Evolutionary conservation across 2,329 filamentous ascomycete genomes (phyloP), one percentile per base, ranked within the genome.

Genomic region (Hyphodiscus sp.): DNA sequence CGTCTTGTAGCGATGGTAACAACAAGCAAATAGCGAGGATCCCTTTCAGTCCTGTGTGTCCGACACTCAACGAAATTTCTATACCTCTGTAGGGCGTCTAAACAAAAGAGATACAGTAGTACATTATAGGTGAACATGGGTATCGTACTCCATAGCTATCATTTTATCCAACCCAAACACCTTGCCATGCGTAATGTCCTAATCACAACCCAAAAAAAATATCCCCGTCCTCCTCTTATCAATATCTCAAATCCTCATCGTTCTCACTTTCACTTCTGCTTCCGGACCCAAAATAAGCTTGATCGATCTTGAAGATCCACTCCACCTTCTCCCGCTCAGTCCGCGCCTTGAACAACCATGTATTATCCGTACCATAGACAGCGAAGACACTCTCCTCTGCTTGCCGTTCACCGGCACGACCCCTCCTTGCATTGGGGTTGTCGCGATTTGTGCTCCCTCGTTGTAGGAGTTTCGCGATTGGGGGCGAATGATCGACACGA

Each of bases 251-350:
- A 45, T 55, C 51, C 10, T 58, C 61, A 47, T 55, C 61, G 46
- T 52, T 55, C 10, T 47, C 56, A 41, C 49, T 46, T 10, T 52
- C 52, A 33, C 52, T 61, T 2, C 53, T 58, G 33, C 49, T 59
- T 11, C 61, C 60, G 19, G 56, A 57, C 7, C 65, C 65, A 52
- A 69, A 68, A 59, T 68, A 69, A 33, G 62, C 65, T 75, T 96
- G 87, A 71, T 99, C 94, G 63, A 99, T 90, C 65, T 87, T 86
- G 70, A 95, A 81, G 63, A 99, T 96, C 94, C 94, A 99, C 69
- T 97, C 94, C 63, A 91, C 86, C 76, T 96, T 96, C 70, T 96
- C 91, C 47, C 85, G 80, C 73, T 96, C 92, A 64, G 84, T 92
- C 54, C 91, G 80, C 20, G 91, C 89, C 15, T 91, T 89, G 70